These are phyloP conservation scores for Zasmidium citrigriseum DNA, from an alignment of 2,329 filamentous ascomycete species.

Conservation along the genomic window DNA sequence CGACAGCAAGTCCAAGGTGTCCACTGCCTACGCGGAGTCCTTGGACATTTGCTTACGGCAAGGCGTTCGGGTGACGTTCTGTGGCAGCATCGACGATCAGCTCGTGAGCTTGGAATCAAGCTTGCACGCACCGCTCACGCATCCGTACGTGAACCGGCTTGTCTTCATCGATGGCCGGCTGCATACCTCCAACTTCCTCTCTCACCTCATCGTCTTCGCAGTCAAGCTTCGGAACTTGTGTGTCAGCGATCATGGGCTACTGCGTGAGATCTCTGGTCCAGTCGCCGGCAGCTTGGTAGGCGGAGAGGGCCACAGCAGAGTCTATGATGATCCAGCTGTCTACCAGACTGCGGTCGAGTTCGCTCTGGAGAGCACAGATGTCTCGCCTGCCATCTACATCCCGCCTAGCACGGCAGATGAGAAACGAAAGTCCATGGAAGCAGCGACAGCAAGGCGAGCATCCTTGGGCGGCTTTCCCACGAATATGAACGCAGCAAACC, in stretches of 20 bases:
- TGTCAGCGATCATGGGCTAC: slow-evolving; percentile 86
- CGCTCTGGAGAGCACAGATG: slow-evolving; percentile 49
- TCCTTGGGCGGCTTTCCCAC: slow-evolving; percentile 31
- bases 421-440: slow-evolving; percentile 23
- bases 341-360: slow-evolving; percentile 64
- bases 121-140: slow-evolving; percentile 78
- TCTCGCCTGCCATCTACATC: slow-evolving; percentile 14
- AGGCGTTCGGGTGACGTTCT: slow-evolving; percentile 80
- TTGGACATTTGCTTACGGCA: slow-evolving; percentile 73
- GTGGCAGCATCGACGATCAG: slow-evolving; percentile 96
- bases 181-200: slow-evolving; percentile 90
- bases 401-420: slow-evolving; percentile 11
- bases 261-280: slow-evolving; percentile 84
- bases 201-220: slow-evolving; percentile 87
- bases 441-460: slow-evolving; percentile 22
- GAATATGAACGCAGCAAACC: slow-evolving; percentile 33
- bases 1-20: slow-evolving; percentile 76
- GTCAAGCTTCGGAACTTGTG: slow-evolving; percentile 93
- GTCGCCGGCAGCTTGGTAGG: slow-evolving; percentile 88
- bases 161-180: slow-evolving; percentile 93
- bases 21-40: slow-evolving; percentile 75
- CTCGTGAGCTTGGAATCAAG: slow-evolving; percentile 92
- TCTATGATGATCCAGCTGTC: slow-evolving; percentile 86
- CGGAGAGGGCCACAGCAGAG: slow-evolving; percentile 87
- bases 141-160: slow-evolving; percentile 93